Evolutionary conservation across 352 stramenopile genomes (phyloP), one percentile per base, ranked within the genome.

Genomic region (Aphanomyces invadans): DNA sequence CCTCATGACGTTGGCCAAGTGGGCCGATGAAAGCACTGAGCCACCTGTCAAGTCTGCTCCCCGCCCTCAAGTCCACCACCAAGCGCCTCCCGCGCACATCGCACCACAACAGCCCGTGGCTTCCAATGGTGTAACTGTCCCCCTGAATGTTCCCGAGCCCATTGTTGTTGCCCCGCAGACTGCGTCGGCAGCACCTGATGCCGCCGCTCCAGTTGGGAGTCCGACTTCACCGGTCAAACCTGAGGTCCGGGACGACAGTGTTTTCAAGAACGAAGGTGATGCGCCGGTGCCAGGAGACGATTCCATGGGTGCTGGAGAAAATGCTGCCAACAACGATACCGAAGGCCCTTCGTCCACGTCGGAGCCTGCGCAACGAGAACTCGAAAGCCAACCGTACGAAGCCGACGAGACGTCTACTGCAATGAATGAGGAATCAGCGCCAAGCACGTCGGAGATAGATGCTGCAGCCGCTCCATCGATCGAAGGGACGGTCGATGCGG

Each of bases 1-100:
- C 73, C 76, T 94, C 56, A 94, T 94, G 85, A 94, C 82, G 48
- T 77, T 94, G 33, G 85, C 85, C 46, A 94, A 94, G 67, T 94
- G 85, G 85, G 85, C 85, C 17, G 85, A 94, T 57, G 85, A 94
- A 57, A 89, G 83, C 23, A 83, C 81, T 3, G 83, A 94, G 28
- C 79, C 83, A 49, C 80, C 81, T 12, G 60, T 67, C 11, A 67
- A 67, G 45, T 28, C 60, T 44, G 57, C 56, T 48, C 77, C 74
- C 42, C 75, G 62, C 19, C 68, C 70, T 44, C 69, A 70, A 60
- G 52, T 62, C 0, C n/a, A 19, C 12, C 25, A 9, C 21, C 61
- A 56, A 42, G 28, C 21, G 3, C 28, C 21, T 3, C 36, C 54
- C 42, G 52, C 46, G 19, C 67, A 72, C 2, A 69, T 55, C 21